Percentiles rank a stretch among this genome's conserved stretches.
Evolutionary conservation across 768 basidiomycete species (phyloP).

Genomic region (Sporobolomyces phaffii): DNA sequence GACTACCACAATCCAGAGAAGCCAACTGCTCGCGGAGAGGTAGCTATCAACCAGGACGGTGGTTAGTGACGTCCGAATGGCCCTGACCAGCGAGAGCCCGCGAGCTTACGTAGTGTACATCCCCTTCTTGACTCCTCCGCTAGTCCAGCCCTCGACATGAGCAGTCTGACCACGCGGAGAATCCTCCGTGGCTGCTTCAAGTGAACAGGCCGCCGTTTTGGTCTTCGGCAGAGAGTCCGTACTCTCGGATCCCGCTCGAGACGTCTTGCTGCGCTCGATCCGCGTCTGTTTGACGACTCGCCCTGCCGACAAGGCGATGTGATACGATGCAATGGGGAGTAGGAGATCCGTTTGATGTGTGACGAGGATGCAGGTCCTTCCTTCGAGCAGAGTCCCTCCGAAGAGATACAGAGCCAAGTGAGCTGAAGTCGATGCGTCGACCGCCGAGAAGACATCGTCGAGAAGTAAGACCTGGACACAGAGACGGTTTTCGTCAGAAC

Average conservation of each 20-base stretch:
- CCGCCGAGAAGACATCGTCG: conserved; percentile 39
- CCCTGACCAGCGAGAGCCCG: too few species aligned
- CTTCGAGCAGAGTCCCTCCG: conserved; percentile 64
- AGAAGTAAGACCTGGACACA: conserved; percentile 27
- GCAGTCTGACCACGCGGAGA: neutral
- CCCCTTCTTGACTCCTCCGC: conserved; percentile 14
- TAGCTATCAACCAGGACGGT: conserved; percentile 27
- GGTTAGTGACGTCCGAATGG: too few species aligned
- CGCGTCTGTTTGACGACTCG: neutral
- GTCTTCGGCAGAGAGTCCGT: neutral
- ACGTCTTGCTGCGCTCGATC: neutral
- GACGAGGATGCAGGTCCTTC: conserved; percentile 75
- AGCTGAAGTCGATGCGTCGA: conserved; percentile 62
- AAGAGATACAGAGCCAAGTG: conserved; percentile 53
- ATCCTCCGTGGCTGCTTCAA: neutral
- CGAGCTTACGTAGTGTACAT: conserved; percentile 24
- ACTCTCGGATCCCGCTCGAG: too few species aligned
- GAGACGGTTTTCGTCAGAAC: neutral
- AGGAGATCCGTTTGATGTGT: conserved; percentile 92
- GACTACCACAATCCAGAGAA: conserved; percentile 3
- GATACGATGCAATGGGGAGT: conserved; percentile 56
- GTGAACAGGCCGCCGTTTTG: neutral
- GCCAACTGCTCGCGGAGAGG: conserved; percentile 11
- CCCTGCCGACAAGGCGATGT: conserved; percentile 28
- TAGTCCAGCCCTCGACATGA: conserved; percentile 17